Base-by-base conservation (phyloP, 345 rosid species). In the Cardiospermum halicacabum region DNA sequence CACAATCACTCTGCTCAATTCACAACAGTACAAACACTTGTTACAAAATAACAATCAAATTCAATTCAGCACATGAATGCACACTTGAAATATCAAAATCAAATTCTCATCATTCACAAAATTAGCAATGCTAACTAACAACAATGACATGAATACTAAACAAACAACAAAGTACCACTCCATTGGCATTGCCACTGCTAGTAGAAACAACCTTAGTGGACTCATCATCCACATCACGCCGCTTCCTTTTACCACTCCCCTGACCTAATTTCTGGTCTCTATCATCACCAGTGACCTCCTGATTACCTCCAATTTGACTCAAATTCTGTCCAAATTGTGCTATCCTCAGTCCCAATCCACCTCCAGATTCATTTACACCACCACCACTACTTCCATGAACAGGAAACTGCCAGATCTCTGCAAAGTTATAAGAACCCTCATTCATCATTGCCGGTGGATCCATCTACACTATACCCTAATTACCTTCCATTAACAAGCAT, bases 361-460 rank as follows among this genome's bases (percentile, higher is more conserved):
- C 66, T 22, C 70, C 70, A 54, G 60, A 45, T 66, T 66, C 69
- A 13, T 16, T 56, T 40, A 24, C 53, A 19, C 16, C 16, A 26
- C 61, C 53, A 12, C 75, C 77, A 53, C n/a, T n/a, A n/a, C 58
- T 74, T 31, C 81, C 86, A 69, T 72, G 82, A 31, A 84, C 45
- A 67, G 88, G 84, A 65, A 80, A 82, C 75, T 72, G 92, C 97
- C 91, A 91, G 90, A 89, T 83, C 94, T 89, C 97, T 36, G 86
- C 62, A 56, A 85, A 66, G 68, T 73, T 79, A 68, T 70, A 85
- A 27, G 82, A 66, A 53, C 78, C 84, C 65, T 76, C 86, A 62
- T 75, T 81, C 74, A 84, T 80, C 84, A 84, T 76, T 58, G 77
- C 83, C 1, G 85, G 83, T 42, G 93, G 88, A 88, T 88, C 97